phyloP scores from a whole-genome alignment of 139 green algal species.

The Yamagishiella unicocca region DNA sequence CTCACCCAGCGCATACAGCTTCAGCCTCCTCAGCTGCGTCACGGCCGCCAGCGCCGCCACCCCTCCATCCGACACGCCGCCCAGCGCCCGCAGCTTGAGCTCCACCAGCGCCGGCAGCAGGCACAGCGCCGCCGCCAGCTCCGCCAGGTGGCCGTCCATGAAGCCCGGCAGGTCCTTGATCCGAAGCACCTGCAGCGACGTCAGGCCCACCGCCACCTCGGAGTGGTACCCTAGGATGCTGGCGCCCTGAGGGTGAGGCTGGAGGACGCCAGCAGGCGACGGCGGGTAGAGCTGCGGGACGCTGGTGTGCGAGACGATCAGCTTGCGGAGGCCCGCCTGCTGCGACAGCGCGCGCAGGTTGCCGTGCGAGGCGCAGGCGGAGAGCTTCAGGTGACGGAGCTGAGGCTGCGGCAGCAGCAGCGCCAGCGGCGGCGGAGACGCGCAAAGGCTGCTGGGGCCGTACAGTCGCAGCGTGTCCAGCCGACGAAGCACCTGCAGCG shows the following conservation, averaged over 20 bases:
- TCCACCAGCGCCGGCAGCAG: constrained; percentile 22
- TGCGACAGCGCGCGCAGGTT: constrained; percentile 36
- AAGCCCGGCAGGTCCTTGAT: constrained; percentile 46
- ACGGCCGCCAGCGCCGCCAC: constrained; percentile 27
- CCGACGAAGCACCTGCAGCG: constrained; percentile 5
- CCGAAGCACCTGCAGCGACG: constrained; percentile 14
- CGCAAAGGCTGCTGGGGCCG: constrained; percentile 7
- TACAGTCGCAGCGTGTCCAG: constrained; percentile 41
- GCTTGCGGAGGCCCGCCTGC: constrained; percentile 27
- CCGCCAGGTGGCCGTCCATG: constrained; percentile 32
- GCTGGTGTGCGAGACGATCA: constrained; percentile 31
- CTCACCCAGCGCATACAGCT: constrained; percentile 44
- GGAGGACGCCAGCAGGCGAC: background rate
- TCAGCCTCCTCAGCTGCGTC: constrained; percentile 29
- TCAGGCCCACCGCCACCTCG: constrained; percentile 1
- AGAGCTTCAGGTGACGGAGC: constrained; percentile 43
- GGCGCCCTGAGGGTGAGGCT: background rate
- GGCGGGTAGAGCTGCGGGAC: constrained; percentile 27
- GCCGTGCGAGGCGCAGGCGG: constrained; percentile 33
- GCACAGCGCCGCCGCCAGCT: constrained; percentile 26
- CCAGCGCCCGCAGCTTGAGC: constrained; percentile 45
- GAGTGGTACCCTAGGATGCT: constrained; percentile 36
- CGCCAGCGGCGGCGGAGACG: constrained; percentile 12
- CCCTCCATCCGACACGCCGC: constrained; percentile 23
- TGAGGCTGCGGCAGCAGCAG: constrained; percentile 46